phyloP scores from a whole-genome alignment of 257 asterid genomes.

The Eucommia ulmoides region DNA sequence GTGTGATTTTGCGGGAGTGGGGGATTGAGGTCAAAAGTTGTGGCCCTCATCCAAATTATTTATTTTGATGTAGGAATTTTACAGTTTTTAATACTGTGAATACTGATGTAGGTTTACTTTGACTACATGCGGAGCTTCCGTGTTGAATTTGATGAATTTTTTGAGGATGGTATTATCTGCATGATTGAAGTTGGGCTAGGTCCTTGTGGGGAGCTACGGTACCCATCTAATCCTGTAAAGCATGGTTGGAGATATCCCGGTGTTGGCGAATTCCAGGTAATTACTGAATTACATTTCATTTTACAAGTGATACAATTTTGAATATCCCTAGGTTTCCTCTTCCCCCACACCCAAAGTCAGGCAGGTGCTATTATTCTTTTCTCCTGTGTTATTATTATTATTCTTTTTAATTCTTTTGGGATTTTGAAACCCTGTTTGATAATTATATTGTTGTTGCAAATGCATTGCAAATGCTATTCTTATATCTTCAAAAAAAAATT shows the following conservation, averaged over 20 bases:
- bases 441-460: no score
- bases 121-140: conserved; percentile 94
- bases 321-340: neutral
- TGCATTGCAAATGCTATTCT: no score
- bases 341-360: no score
- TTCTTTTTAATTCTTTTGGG: no score
- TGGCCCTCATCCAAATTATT: neutral
- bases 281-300: neutral
- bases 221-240: conserved; percentile 75
- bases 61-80: neutral
- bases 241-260: conserved; percentile 94
- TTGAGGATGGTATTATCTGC: conserved; percentile 60
- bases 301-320: neutral
- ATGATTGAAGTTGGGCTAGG: conserved; percentile 78
- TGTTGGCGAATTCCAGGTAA: conserved; percentile 90
- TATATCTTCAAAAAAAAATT: no score
- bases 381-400: no score
- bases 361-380: no score
- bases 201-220: conserved; percentile 84
- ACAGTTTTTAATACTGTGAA: conserved; percentile 12
- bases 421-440: no score
- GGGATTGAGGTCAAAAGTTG: no score
- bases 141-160: conserved; percentile 65
- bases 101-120: conserved; percentile 65
- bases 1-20: no score